Evolutionary conservation across 2,329 filamentous ascomycete genomes (phyloP).

Genomic region (Hymenoscyphus scutula): DNA sequence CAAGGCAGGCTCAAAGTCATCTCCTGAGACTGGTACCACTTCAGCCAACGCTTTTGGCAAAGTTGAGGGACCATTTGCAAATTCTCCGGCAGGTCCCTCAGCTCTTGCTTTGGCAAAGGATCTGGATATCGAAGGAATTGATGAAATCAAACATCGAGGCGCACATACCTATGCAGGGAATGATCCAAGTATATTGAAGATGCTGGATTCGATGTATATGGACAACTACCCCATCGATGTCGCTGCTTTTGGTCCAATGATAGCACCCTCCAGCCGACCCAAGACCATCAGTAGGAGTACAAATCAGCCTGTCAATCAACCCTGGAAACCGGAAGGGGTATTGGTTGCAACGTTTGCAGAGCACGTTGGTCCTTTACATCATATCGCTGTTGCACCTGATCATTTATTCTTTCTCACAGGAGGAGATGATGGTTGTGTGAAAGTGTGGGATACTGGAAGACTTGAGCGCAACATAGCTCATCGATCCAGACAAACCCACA

Average conservation of each 20-base stretch:
- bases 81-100: conserved; percentile 36
- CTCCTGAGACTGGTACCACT: conserved; percentile 63
- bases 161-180: conserved; percentile 86
- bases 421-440: conserved; percentile 86
- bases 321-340: conserved; percentile 81
- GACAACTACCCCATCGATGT: conserved; percentile 67
- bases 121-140: conserved; percentile 36
- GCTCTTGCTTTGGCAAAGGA: conserved; percentile 39
- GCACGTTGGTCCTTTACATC: conserved; percentile 77
- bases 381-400: conserved; percentile 80
- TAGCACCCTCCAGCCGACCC: conserved; percentile 63
- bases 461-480: conserved; percentile 90
- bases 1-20: conserved; percentile 52
- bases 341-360: conserved; percentile 88
- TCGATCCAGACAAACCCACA: conserved; percentile 81
- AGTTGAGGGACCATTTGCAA: conserved; percentile 51
- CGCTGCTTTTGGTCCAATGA: conserved; percentile 73
- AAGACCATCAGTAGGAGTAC: conserved; percentile 44
- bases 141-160: conserved; percentile 51
- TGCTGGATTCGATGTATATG: conserved; percentile 82
- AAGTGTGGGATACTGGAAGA: conserved; percentile 87
- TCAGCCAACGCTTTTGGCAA: conserved; percentile 63
- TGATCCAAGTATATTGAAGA: conserved; percentile 64
- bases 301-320: conserved; percentile 44
- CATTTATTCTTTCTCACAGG: conserved; percentile 93